Evolutionary conservation across 225 moss, liverwort and hornwort genomes (phyloP), one percentile per base, ranked within the genome.

Genomic region (Neckera pumila): DNA sequence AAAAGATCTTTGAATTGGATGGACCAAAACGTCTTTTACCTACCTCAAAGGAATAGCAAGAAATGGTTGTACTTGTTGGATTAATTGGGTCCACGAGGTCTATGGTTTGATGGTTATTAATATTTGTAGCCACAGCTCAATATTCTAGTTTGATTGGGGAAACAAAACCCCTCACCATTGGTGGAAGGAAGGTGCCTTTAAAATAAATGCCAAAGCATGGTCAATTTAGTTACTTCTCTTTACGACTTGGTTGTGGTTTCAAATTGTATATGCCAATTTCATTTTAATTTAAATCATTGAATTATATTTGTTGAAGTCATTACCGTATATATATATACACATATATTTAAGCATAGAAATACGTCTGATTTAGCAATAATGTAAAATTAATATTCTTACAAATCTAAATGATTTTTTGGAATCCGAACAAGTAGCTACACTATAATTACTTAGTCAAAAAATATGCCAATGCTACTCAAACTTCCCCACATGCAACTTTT

Each of bases 231-330:
- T 21, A n/a, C 6, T 21, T n/a, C 4, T 21, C 7, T 21, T 67
- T n/a, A 2, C 10, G 0, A n/a, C 7, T 67, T 21, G 6, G 7
- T n/a, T n/a, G 21, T 1, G 7, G 12, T 12, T n/a, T 67, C 2
- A 4, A 21, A 66, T 2, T 2, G 0, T n/a, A n/a, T 20, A 2
- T 20, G 11, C 11, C 11, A 66, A 36, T 66, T 12, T n/a, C n/a
- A 36, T n/a, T 20, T 21, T 66, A 36, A 20, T 20, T 21, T 66
- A 17, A 64, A 64, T 33, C 64, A 33, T 33, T 64, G 17, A 64
- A 64, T 64, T 64, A 5, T 33, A 63, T 33, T 64, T 64, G 9
- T 64, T 63, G 4, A 63, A 17, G 7, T n/a, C n/a, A n/a, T n/a
- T n/a, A n/a, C n/a, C n/a, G n/a, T n/a, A n/a, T n/a, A n/a, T n/a